Base-by-base conservation (phyloP, 495 filamentous ascomycete species). In the Articulospora tetracladia region DNA sequence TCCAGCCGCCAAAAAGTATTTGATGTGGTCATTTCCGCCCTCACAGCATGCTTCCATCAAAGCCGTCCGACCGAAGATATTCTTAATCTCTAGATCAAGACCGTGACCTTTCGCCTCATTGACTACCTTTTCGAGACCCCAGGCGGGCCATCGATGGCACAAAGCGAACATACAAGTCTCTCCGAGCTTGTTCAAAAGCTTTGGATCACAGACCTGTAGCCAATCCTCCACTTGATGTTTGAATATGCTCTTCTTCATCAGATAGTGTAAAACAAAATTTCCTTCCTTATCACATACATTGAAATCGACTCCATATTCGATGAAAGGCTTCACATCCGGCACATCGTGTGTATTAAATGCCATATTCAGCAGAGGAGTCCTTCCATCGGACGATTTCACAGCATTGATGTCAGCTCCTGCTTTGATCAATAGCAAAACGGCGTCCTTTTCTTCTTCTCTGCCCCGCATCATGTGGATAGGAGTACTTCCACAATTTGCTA, bases 41-140 rank as follows among this genome's bases (percentile, higher is more conserved):
- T 52, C 49, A 52, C 49, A 24, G n/a, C 49, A 52, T 25, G 19
- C 25, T n/a, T 52, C 49, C 49, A 52, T 28, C n/a, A 52, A 24
- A 13, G 49, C 19, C 7, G 49, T 52, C 49, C 49, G 49, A 13
- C 49, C 49, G 10, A 25, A 25, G 26, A 24, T 3, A 28, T 27
- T 28, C 26, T 22, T 24, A 4, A 8, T 15, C 25, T 52, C 49
- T 28, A 52, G 23, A 52, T 52, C 25, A 11, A 28, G 11, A 8
- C 49, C 20, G 3, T 27, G 3, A 8, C 4, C 20, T 17, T 23
- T 27, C 3, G 13, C 13, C 13, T 17, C 11, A 3, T 13, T 52
- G 25, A 52, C 11, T 23, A 25, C n/a, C 19, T 25, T 52, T 19
- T 24, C 19, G 10, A 24, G 25, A 3, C 25, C 25, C 49, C 19